Conservation (phyloP, 164 flowering plant species). For the Chimonanthus salicifolius region DNA sequence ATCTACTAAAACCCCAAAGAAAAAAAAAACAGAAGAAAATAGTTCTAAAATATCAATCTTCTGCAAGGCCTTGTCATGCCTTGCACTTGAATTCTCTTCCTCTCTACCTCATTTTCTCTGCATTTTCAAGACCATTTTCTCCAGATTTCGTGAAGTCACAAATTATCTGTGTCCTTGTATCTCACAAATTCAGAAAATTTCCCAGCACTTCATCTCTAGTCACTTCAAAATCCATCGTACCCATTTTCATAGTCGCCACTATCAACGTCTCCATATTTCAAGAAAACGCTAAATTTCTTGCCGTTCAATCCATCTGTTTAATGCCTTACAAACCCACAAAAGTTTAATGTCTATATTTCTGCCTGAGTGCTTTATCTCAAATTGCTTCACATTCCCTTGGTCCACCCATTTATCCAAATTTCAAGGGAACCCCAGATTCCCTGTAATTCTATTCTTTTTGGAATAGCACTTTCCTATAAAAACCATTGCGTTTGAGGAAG, state of each 20-base stretch:
- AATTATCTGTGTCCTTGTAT: not conserved
- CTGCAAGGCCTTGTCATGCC: no score
- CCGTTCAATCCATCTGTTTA: not conserved
- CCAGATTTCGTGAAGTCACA: no score
- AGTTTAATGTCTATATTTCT: not conserved
- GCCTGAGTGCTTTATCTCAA: not conserved
- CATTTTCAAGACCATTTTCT: no score
- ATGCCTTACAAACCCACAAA: not conserved
- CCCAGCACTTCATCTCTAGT: not conserved
- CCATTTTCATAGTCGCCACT: no score
- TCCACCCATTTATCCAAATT: not conserved
- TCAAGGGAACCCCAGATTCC: not conserved
- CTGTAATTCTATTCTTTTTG: not conserved
- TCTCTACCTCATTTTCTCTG: no score
- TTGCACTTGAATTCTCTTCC: no score
- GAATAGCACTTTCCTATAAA: not conserved
- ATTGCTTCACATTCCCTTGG: not conserved
- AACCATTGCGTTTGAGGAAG: conserved; percentile 72
- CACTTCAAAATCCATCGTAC: not conserved
- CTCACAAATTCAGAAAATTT: no score
- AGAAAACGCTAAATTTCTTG: not conserved
- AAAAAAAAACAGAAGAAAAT: no score
- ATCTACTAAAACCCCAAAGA: no score
- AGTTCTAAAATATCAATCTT: no score
- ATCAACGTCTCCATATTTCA: not conserved